Base-by-base conservation (phyloP, 768 basidiomycete genomes). In the Termitomyces sp. region DNA sequence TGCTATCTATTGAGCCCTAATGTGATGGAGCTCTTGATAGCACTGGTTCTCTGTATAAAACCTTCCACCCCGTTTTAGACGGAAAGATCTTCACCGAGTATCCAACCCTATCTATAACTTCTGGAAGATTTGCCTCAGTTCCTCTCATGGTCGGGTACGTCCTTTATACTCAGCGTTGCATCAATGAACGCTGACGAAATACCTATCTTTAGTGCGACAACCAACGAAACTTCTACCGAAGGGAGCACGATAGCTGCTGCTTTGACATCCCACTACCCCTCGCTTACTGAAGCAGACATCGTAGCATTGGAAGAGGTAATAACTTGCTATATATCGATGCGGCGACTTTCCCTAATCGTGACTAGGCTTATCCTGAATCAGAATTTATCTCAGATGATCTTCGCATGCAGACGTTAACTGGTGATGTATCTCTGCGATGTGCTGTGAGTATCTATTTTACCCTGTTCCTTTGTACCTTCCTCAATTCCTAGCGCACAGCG, bases 121-220 rank as follows among this genome's bases (percentile, higher is more conserved):
- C 64, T 1, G 79, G 81, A 3, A 71, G 74, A 20, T 80, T 82
- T 52, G 67, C 73, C 1, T 65, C 70, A n/a, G 78, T 85, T 3
- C 79, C 83, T 5, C 62, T 86, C 3, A 78, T 89, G 31, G 77
- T 83, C 31, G 83, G 84, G 85, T 85, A 61, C 18, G 74, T 65
- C 18, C 40, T 25, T 5, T 41, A 41, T 44, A 32, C 11, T 29
- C n/a, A n/a, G n/a, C 15, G 22, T 33, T 23, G 18, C n/a, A 10
- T 44, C 10, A 7, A 15, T 11, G 7, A 29, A 40, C 18, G 36
- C 52, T 29, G 32, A 15, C 11, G 25, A 42, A 35, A 20, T 23
- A 10, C 32, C 13, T n/a, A n/a, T n/a, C n/a, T 54, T 3, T 52
- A 74, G 85, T 2, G 70, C 83, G 0, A 83, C 82, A 2, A 79